Evolutionary conservation across 345 rosid species (phyloP).

Genomic region (Pugionium dolabratum): DNA sequence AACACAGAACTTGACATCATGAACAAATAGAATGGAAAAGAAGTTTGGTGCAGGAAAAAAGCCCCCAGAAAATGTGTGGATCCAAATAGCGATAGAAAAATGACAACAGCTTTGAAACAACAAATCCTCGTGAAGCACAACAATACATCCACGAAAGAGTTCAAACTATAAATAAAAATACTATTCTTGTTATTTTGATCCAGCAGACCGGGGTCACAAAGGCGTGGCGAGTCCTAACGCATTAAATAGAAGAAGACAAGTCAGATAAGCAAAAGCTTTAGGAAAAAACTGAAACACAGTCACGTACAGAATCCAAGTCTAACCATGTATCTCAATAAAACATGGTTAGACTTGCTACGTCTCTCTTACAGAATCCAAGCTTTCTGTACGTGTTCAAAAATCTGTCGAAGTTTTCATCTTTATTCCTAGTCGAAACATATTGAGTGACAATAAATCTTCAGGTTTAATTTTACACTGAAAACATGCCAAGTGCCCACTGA

Average conservation of each 20-base stretch:
- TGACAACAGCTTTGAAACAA: neutral
- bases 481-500: neutral
- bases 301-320: neutral
- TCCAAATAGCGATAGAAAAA: slow-evolving; percentile 1
- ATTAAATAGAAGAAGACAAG: slow-evolving; percentile 44
- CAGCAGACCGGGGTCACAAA: slow-evolving; percentile 67
- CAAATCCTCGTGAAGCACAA: slow-evolving; percentile 10
- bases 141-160: too few relatives aligned
- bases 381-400: too few relatives aligned
- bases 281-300: slow-evolving; percentile 1
- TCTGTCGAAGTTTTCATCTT: slow-evolving; percentile 8
- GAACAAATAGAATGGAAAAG: neutral
- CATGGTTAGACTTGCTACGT: too few relatives aligned
- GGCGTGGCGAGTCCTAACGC: slow-evolving; percentile 81
- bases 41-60: neutral
- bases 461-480: neutral
- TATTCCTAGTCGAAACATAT: neutral
- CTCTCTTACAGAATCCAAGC: too few relatives aligned
- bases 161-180: neutral
- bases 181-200: slow-evolving; percentile 38
- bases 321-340: neutral
- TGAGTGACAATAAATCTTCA: neutral
- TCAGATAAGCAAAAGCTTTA: slow-evolving; percentile 30
- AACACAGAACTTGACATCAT: neutral
- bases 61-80: neutral